phyloP scores from a whole-genome alignment of 2,329 filamentous ascomycete genomes.

The Thermoascus crustaceus region DNA sequence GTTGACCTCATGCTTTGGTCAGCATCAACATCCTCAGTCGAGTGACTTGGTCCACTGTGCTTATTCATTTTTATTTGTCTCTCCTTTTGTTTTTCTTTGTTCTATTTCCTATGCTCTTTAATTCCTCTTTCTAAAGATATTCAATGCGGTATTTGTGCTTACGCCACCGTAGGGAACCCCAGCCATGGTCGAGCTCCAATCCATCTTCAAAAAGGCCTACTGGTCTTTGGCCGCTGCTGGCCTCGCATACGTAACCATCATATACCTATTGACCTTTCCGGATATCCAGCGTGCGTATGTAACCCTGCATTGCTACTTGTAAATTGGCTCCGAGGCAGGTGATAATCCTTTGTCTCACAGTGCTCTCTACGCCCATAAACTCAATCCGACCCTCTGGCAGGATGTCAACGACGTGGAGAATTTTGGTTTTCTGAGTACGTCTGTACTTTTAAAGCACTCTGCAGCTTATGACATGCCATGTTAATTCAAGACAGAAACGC shows the following conservation, averaged over 20 bases:
- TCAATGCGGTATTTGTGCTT: neutral
- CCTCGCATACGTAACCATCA: conserved; percentile 56
- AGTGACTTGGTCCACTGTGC: too few relatives aligned
- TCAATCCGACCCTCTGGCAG: conserved; percentile 64
- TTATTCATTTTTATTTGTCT: too few relatives aligned
- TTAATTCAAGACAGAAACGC: conserved; percentile 65
- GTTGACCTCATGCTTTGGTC: too few relatives aligned
- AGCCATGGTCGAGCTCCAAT: conserved; percentile 31
- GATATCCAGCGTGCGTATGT: conserved; percentile 73
- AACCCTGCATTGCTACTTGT: neutral
- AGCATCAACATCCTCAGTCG: too few relatives aligned
- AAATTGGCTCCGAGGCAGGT: neutral
- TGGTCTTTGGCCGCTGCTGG: conserved; percentile 52
- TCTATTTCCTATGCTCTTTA: neutral
- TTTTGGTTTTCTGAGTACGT: conserved; percentile 76
- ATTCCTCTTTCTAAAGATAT: neutral
- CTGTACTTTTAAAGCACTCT: conserved; percentile 1
- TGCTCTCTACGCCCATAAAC: conserved; percentile 72
- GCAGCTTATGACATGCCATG: conserved; percentile 13
- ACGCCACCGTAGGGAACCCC: neutral
- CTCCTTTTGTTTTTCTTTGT: neutral
- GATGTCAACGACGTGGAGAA: conserved; percentile 68
- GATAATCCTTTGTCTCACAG: conserved; percentile 38
- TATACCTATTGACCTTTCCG: conserved; percentile 59
- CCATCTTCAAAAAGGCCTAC: conserved; percentile 46